Evolutionary conservation across 2,329 filamentous ascomycete genomes (phyloP).

Genomic region (Cadophora luteo-olivacea): DNA sequence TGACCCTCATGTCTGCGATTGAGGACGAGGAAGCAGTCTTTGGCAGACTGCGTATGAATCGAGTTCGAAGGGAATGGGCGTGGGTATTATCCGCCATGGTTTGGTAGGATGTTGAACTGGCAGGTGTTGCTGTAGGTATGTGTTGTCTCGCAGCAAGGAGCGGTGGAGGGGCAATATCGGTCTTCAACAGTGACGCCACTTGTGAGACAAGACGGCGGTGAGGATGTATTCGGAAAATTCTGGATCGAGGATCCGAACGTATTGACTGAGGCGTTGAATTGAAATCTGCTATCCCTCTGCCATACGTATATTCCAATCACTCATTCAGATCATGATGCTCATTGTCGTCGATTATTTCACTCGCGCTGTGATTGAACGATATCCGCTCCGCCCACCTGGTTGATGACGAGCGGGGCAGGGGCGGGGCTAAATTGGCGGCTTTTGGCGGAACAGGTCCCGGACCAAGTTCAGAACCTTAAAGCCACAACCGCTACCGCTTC

Average conservation of each 20-base stretch:
- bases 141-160: constrained; percentile 17
- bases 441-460: neutral
- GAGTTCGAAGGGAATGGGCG: constrained; percentile 25
- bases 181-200: neutral
- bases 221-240: neutral
- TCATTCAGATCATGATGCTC: neutral
- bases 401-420: neutral
- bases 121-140: constrained; percentile 8
- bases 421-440: neutral
- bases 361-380: neutral
- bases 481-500: neutral
- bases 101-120: constrained; percentile 1
- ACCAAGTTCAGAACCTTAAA: neutral
- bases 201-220: constrained; percentile 1
- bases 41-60: constrained; percentile 30
- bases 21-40: constrained; percentile 39
- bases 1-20: constrained; percentile 41
- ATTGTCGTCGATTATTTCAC: neutral
- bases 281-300: neutral
- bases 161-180: constrained; percentile 7
- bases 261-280: neutral
- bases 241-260: too few relatives aligned
- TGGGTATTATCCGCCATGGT: constrained; percentile 35
- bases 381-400: too few relatives aligned
- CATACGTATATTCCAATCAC: neutral